Conservation (phyloP, 2,329 filamentous ascomycete species). For the Pseudocercospora cruenta region DNA sequence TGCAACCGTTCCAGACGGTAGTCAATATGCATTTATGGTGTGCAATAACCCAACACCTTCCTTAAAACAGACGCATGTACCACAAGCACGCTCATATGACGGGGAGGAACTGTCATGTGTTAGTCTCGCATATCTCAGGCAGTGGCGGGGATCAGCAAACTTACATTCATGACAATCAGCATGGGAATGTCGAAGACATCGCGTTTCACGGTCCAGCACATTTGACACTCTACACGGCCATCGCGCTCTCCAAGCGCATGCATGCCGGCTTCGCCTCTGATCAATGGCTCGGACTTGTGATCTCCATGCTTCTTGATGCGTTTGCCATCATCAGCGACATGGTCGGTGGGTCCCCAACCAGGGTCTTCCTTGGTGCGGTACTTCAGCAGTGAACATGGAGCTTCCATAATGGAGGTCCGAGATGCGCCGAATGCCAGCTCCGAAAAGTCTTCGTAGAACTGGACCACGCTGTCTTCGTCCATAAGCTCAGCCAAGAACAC, state of each 20-base stretch:
- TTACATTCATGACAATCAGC: constrained; percentile 97
- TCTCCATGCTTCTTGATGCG: constrained; percentile 31
- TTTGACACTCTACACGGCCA: constrained; percentile 91
- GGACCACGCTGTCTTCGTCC: constrained; percentile 88
- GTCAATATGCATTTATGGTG: constrained; percentile 16
- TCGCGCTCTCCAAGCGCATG: constrained; percentile 77
- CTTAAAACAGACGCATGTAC: neutral
- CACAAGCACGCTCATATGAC: constrained; percentile 23
- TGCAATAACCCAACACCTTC: constrained; percentile 7
- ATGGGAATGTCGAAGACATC: constrained; percentile 98
- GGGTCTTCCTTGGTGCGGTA: constrained; percentile 74
- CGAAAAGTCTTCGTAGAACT: constrained; percentile 96
- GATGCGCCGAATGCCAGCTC: constrained; percentile 91
- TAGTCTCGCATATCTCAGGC: neutral
- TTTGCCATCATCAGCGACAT: constrained; percentile 45
- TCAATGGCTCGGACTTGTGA: constrained; percentile 35
- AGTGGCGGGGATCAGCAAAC: constrained; percentile 45
- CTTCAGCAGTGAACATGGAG: constrained; percentile 83
- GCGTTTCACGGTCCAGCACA: constrained; percentile 95
- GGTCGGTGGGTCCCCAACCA: constrained; percentile 50
- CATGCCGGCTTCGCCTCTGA: constrained; percentile 73
- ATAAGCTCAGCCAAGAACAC: constrained; percentile 91
- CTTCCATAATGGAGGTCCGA: constrained; percentile 74
- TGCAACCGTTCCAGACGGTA: constrained; percentile 20
- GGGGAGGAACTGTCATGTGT: constrained; percentile 27